Conservation (phyloP, 2,329 filamentous ascomycete genomes). For the Coniochaeta prunicola region DNA sequence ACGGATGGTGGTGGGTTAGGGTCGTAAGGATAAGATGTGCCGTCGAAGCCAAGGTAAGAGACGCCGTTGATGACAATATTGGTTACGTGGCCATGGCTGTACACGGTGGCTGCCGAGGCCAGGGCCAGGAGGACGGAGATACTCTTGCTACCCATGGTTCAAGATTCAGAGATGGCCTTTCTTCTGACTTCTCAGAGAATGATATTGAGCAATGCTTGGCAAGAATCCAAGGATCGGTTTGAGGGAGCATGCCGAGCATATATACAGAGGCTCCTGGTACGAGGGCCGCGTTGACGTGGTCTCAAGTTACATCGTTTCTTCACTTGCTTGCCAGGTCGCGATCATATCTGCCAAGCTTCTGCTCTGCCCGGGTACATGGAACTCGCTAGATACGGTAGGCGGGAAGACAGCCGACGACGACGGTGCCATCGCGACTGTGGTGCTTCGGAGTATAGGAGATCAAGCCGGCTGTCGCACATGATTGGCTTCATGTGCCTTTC, state of each 20-base stretch:
- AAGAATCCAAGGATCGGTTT: background rate
- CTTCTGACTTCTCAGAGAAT: background rate
- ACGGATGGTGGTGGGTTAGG: conserved; percentile 10
- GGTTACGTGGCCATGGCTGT: conserved; percentile 21
- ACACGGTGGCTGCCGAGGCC: conserved; percentile 13
- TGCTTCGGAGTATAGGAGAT: background rate
- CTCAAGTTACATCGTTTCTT: background rate
- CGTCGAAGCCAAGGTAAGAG: conserved; percentile 16
- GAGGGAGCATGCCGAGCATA: background rate
- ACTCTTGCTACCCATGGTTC: background rate
- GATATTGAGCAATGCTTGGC: background rate
- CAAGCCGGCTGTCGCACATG: background rate
- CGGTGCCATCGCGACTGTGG: background rate
- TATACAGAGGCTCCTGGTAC: background rate
- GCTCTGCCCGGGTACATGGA: background rate
- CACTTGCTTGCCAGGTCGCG: background rate
- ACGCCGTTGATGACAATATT: conserved; percentile 20
- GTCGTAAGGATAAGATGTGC: conserved; percentile 16
- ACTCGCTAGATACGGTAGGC: background rate
- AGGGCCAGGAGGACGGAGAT: conserved; percentile 5
- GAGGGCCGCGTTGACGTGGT: background rate
- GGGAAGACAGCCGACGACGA: background rate
- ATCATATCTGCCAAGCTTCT: background rate
- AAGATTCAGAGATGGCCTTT: background rate
- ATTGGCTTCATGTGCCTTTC: background rate